These are phyloP conservation scores for Phytophthora sojae DNA, from an alignment of 352 stramenopile species.

Conservation along the genomic window DNA sequence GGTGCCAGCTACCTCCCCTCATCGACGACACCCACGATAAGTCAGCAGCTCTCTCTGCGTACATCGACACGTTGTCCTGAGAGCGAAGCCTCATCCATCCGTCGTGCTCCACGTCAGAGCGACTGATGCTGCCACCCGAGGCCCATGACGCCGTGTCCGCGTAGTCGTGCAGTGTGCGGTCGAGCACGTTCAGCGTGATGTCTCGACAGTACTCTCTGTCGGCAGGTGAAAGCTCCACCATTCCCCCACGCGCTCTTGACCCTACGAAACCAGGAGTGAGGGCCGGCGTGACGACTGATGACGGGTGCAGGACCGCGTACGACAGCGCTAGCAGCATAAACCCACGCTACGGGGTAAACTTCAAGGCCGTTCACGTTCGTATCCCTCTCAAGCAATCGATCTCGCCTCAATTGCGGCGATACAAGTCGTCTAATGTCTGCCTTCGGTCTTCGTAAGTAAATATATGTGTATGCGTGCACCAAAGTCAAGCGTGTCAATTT, in stretches of 20 bases:
- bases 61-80: conserved; percentile 22
- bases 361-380: conserved; percentile 6
- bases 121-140: conserved; percentile 7
- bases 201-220: conserved; percentile 29
- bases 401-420: not conserved
- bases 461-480: too few species aligned
- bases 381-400: not conserved
- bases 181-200: conserved; percentile 18
- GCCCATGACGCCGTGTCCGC: conserved; percentile 26
- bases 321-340: not conserved
- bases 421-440: not conserved
- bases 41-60: conserved; percentile 14
- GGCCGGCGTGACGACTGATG: not conserved
- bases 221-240: conserved; percentile 11
- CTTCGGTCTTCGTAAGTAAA: not conserved
- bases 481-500: not conserved
- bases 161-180: conserved; percentile 26
- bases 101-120: conserved; percentile 11
- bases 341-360: conserved; percentile 1
- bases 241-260: not conserved
- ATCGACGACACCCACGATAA: conserved; percentile 12
- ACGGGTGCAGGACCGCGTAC: conserved; percentile 12
- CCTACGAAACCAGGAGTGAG: conserved; percentile 7
- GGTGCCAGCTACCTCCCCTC: conserved; percentile 5
- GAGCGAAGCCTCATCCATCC: conserved; percentile 23